Evolutionary conservation across 2,329 filamentous ascomycete species (phyloP), one percentile per base, ranked within the genome.

Genomic region (Apiospora saccharicola): DNA sequence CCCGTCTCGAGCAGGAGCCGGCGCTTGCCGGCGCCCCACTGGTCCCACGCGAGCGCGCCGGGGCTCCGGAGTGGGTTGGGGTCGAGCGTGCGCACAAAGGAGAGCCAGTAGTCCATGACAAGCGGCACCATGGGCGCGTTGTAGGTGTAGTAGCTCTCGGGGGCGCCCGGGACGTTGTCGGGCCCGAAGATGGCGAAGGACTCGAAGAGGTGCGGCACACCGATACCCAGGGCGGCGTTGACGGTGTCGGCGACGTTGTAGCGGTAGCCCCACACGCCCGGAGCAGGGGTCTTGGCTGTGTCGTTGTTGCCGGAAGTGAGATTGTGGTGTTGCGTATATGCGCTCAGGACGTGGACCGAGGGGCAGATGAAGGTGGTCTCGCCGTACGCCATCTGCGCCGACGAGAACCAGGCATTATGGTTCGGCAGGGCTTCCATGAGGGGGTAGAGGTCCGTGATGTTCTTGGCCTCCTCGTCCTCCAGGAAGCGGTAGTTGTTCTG

Each of bases 71-170:
- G 73, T 12, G 74, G 53, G 71, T 87, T 87, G 0, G 87, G 87
- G 72, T 88, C 80, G 46, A 86, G 78, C 14, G 77, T 76, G 34
- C 81, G 79, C 26, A 87, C 84, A 74, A 89, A 89, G 24, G 85
- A 86, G 64, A 87, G 80, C 78, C 82, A 87, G 76, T 89, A 89
- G 68, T 80, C 80, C 84, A 87, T 87, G 24, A 87, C 80, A 16
- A 87, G 73, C 7, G 83, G 82, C 2, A 88, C 83, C 2, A 88
- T 80, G 3, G 78, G 78, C 4, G 82, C 81, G 75, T 88, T 87
- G 75, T 84, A 84, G 19, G 82, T 81, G 53, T 77, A 79, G 75
- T 87, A 87, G 74, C 85, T 86, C 57, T 70, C 72, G 14, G 76
- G 79, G 34, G 77, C 79, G 0, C 76, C 80, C 4, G 68, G 71